These are phyloP conservation scores for Rhodotorula toruloides DNA, from an alignment of 768 basidiomycete genomes.

Conservation along the genomic window DNA sequence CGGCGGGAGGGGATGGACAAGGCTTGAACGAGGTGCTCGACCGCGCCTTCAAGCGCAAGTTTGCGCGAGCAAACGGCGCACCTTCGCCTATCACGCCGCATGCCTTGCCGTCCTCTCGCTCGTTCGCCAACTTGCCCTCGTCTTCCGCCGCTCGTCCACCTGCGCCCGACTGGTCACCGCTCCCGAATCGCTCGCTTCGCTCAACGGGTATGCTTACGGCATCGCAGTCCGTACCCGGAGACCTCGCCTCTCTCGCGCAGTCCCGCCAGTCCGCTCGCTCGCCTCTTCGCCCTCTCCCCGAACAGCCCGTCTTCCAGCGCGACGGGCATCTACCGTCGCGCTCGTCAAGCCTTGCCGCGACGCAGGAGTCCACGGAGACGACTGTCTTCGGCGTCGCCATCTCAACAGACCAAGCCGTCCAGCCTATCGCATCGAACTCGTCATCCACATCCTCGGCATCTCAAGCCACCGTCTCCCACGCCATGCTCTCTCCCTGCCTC, in stretches of 20 bases:
- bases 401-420: conserved; percentile 2
- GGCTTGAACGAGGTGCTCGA: conserved; percentile 8
- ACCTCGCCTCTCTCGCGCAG: background rate
- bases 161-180: background rate
- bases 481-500: background rate
- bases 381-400: conserved; percentile 15
- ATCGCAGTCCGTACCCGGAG: background rate
- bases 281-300: background rate
- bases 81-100: conserved; percentile 7
- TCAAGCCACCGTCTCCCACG: too few species aligned
- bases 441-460: background rate
- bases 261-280: conserved; percentile 4
- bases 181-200: background rate
- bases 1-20: background rate
- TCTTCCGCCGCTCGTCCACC: too few species aligned
- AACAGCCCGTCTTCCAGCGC: background rate
- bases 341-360: background rate
- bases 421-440: background rate
- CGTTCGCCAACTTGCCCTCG: background rate
- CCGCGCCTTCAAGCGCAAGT: conserved; percentile 18
- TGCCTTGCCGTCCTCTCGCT: conserved; percentile 4
- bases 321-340: background rate
- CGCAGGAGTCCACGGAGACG: background rate
- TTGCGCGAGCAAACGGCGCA: background rate
- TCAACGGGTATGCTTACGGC: background rate